A percentile compares a stretch with the other conserved stretches of the same genome.
These are phyloP conservation scores for Candida tunisiensis DNA, from an alignment of 1,139 yeast genomes.

Conservation along the genomic window DNA sequence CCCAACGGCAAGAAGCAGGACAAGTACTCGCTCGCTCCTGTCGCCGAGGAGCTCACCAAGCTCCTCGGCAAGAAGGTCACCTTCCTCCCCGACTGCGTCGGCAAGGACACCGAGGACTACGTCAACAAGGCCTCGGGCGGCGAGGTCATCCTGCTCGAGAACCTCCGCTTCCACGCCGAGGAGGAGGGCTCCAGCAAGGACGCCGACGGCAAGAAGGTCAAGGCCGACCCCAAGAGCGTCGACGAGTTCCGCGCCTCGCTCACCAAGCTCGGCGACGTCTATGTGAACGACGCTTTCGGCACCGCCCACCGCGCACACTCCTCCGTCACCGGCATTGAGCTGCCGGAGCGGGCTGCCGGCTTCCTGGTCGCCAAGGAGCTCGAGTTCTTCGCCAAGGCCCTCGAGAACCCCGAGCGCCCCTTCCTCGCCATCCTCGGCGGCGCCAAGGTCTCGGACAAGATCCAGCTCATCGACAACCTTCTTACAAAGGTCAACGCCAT, in stretches of 20 bases:
- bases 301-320: slow-evolving; percentile 99
- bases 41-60: slow-evolving; percentile 67
- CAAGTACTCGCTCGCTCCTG: slow-evolving; percentile 84
- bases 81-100: slow-evolving; percentile 80
- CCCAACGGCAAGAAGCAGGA: slow-evolving; percentile 81
- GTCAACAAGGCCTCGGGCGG: slow-evolving; percentile 59
- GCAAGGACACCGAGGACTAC: slow-evolving; percentile 64
- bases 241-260: slow-evolving; percentile 72
- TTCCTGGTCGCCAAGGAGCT: slow-evolving; percentile 95
- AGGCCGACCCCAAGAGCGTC: slow-evolving; percentile 75
- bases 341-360: slow-evolving; percentile 92
- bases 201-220: slow-evolving; percentile 75
- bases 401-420: slow-evolving; percentile 93
- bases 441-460: slow-evolving; percentile 96
- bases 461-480: slow-evolving; percentile 91
- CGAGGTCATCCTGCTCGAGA: slow-evolving; percentile 69
- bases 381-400: slow-evolving; percentile 90
- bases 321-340: slow-evolving; percentile 90
- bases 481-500: slow-evolving; percentile 84
- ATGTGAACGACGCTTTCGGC: slow-evolving; percentile 95
- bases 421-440: slow-evolving; percentile 97
- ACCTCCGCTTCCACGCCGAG: slow-evolving; percentile 90
- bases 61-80: slow-evolving; percentile 54
- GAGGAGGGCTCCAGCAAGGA: slow-evolving; percentile 94
- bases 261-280: slow-evolving; percentile 84